A percentile compares a stretch with the other conserved stretches of the same genome.
Conservation (phyloP, 306 rosid species). For the Senna siamea region DNA sequence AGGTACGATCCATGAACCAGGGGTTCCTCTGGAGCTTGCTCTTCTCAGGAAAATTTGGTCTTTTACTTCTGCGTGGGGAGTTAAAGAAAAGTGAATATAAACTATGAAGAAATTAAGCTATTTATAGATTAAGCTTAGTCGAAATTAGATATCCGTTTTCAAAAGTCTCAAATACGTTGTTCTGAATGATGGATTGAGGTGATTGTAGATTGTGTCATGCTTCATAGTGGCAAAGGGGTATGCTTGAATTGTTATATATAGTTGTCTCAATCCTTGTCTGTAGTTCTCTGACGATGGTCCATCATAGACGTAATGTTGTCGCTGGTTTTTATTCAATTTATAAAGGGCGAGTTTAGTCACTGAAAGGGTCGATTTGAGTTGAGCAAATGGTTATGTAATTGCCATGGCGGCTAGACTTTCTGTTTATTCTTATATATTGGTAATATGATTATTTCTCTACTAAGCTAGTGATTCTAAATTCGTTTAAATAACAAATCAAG, state of each 20-base stretch:
- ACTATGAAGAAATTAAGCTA: not conserved
- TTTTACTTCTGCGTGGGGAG: not conserved
- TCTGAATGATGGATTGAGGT: not conserved
- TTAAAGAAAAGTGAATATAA: not conserved
- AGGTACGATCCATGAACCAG: conserved; percentile 48
- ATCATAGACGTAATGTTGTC: too few relatives aligned
- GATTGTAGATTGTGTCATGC: not conserved
- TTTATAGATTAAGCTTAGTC: conserved; percentile 9
- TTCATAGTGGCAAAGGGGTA: conserved; percentile 6
- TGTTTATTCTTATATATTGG: not conserved
- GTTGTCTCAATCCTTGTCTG: not conserved
- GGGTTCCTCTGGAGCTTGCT: not conserved
- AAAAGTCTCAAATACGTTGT: not conserved
- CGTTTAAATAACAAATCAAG: not conserved
- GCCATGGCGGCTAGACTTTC: too few relatives aligned
- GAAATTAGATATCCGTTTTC: not conserved
- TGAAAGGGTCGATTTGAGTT: not conserved
- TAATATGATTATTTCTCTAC: not conserved
- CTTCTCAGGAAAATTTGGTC: not conserved
- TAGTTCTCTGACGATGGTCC: conserved; percentile 19
- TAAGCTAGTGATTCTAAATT: not conserved
- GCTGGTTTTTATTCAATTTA: not conserved
- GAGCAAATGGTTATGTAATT: conserved; percentile 6
- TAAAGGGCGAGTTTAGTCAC: not conserved
- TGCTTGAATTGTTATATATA: not conserved